Conservation (phyloP, 1,139 yeast species). For the Wickerhamomyces sp. region DNA sequence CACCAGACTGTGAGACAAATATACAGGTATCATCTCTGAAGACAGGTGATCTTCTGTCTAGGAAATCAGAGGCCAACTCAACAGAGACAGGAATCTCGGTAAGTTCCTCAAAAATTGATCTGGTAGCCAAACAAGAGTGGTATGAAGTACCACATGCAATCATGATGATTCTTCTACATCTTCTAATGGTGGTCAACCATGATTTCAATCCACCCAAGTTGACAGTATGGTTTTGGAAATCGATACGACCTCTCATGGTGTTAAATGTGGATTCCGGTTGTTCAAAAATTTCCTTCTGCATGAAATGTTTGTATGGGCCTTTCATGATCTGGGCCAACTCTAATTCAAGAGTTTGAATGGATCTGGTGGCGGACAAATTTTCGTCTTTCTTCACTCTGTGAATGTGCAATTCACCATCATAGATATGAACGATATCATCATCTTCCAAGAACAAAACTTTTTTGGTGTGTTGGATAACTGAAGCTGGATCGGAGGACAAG, state of each 20-base stretch:
- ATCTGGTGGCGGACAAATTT: slow-evolving; percentile 89
- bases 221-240: slow-evolving; percentile 73
- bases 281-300: slow-evolving; percentile 98
- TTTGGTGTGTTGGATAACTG: slow-evolving; percentile 96
- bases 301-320: slow-evolving; percentile 92
- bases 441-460: slow-evolving; percentile 95
- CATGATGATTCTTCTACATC: slow-evolving; percentile 95
- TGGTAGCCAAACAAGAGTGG: slow-evolving; percentile 95
- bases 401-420: slow-evolving; percentile 96
- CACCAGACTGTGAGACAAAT: slow-evolving; percentile 98
- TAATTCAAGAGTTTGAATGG: slow-evolving; percentile 94
- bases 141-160: slow-evolving; percentile 99
- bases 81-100: slow-evolving; percentile 95
- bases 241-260: slow-evolving; percentile 99
- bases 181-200: slow-evolving; percentile 82
- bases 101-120: slow-evolving; percentile 93
- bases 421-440: slow-evolving; percentile 97
- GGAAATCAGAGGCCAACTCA: slow-evolving; percentile 95
- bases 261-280: slow-evolving; percentile 98
- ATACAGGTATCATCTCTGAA: slow-evolving; percentile 98
- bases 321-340: slow-evolving; percentile 98
- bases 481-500: slow-evolving; percentile 95
- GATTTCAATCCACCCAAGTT: slow-evolving; percentile 88
- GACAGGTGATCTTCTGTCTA: slow-evolving; percentile 92
- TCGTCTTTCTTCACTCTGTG: slow-evolving; percentile 92